A percentile compares a stretch with the other conserved stretches of the same genome.
Conservation (phyloP, 371 early-diverging fungal species). For the Zychaea mexicana region DNA sequence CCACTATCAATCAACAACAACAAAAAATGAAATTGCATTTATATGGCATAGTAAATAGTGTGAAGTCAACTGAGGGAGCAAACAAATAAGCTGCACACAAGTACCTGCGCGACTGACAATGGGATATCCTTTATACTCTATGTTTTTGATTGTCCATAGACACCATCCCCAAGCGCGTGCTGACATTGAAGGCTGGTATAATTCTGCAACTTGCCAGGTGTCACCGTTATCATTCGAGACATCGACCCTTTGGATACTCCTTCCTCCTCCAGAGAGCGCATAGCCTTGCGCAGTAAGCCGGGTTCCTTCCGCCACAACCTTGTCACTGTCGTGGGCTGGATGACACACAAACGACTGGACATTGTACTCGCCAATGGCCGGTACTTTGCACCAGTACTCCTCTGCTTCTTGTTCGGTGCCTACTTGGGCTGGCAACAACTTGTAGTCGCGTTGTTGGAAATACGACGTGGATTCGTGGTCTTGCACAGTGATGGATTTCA, state of each 20-base stretch:
- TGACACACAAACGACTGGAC: slow-evolving; percentile 68
- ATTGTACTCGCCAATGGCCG: slow-evolving; percentile 79
- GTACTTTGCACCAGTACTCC: slow-evolving; percentile 50
- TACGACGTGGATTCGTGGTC: slow-evolving; percentile 70
- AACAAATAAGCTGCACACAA: too few relatives aligned
- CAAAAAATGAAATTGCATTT: background rate
- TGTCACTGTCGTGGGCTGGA: slow-evolving; percentile 43
- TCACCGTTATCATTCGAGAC: slow-evolving; percentile 84
- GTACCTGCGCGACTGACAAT: slow-evolving; percentile 78
- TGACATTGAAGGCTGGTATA: slow-evolving; percentile 38
- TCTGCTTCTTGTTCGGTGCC: slow-evolving; percentile 44
- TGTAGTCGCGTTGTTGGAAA: slow-evolving; percentile 85
- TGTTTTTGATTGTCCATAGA: slow-evolving; percentile 66
- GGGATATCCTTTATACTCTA: slow-evolving; percentile 3
- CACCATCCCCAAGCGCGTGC: slow-evolving; percentile 75
- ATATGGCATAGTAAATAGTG: too few relatives aligned
- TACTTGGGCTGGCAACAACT: slow-evolving; percentile 71
- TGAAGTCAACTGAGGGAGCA: too few relatives aligned
- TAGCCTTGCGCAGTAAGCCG: slow-evolving; percentile 29
- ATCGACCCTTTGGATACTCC: slow-evolving; percentile 76
- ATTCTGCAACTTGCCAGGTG: slow-evolving; percentile 71
- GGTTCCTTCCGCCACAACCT: background rate
- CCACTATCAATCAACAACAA: too few relatives aligned
- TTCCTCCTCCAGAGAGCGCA: slow-evolving; percentile 55
- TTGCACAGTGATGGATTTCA: slow-evolving; percentile 64